These are phyloP conservation scores for Euclidium syriacum DNA, from an alignment of 345 rosid species.

Conservation along the genomic window DNA sequence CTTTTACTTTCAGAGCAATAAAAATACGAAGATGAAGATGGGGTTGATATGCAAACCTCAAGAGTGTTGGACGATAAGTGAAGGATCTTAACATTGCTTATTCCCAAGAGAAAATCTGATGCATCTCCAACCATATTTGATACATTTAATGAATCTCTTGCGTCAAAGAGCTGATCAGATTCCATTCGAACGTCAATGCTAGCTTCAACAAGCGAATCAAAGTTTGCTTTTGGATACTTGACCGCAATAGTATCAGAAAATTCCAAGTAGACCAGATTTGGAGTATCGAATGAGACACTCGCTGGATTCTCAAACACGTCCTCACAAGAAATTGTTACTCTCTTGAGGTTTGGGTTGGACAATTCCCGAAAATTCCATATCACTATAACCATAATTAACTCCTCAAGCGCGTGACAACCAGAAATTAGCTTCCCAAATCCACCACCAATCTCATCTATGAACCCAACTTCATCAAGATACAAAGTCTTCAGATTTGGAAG, in stretches of 20 bases:
- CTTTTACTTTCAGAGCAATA: neutral
- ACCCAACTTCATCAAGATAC: neutral
- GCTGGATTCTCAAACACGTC: neutral
- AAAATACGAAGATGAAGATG: neutral
- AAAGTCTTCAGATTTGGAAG: conserved; percentile 15
- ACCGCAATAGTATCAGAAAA: neutral
- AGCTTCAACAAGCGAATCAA: conserved; percentile 21
- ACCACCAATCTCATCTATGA: neutral
- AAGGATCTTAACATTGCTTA: conserved; percentile 17
- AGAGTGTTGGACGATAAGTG: conserved; percentile 17
- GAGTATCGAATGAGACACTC: conserved; percentile 13
- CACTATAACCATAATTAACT: neutral
- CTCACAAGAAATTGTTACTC: neutral
- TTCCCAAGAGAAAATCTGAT: neutral
- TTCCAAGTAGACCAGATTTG: conserved; percentile 6
- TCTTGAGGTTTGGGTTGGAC: conserved; percentile 14
- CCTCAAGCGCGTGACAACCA: conserved; percentile 18
- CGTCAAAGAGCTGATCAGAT: neutral
- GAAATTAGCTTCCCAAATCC: conserved; percentile 9
- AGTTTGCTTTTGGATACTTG: neutral
- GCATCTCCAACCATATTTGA: neutral
- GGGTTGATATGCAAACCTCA: conserved; percentile 13
- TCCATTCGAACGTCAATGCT: conserved; percentile 3
- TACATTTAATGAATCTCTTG: conserved; percentile 2
- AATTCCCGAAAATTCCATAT: neutral